These are phyloP conservation scores for Liquidambar formosana DNA, from an alignment of 164 flowering plant species.

Conservation along the genomic window DNA sequence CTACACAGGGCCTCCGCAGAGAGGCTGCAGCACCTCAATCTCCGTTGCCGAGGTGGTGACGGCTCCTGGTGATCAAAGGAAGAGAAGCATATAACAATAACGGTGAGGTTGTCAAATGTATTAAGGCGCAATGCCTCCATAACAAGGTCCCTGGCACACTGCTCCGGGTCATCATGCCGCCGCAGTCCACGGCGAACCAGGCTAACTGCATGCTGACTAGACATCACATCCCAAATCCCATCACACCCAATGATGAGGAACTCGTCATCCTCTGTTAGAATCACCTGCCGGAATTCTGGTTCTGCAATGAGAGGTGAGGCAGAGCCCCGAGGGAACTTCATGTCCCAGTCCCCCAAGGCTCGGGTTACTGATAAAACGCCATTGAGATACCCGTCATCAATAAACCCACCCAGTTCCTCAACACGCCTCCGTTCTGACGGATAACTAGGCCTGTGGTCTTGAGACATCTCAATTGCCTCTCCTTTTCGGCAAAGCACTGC, in stretches of 20 bases:
- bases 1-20: slow-evolving; percentile 65
- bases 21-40: slow-evolving; percentile 55
- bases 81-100: slow-evolving; percentile 69
- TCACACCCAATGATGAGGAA: slow-evolving; percentile 88
- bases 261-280: slow-evolving; percentile 80
- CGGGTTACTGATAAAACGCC: slow-evolving; percentile 76
- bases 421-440: slow-evolving; percentile 56
- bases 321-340: slow-evolving; percentile 70
- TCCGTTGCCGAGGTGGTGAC: slow-evolving; percentile 32
- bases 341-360: slow-evolving; percentile 91
- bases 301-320: slow-evolving; percentile 78
- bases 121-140: slow-evolving; percentile 61
- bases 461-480: slow-evolving; percentile 74
- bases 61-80: slow-evolving; percentile 30
- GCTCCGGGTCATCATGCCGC: slow-evolving; percentile 69
- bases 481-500: slow-evolving; percentile 90
- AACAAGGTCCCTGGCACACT: slow-evolving; percentile 74
- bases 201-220: slow-evolving; percentile 79
- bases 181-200: slow-evolving; percentile 69
- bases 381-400: slow-evolving; percentile 82
- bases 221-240: slow-evolving; percentile 93
- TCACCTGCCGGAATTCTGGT: slow-evolving; percentile 60
- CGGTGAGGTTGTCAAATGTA: slow-evolving; percentile 79
- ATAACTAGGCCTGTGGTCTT: slow-evolving; percentile 72
- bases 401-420: slow-evolving; percentile 61